Evolutionary conservation across 148 eudicot species (phyloP).

Genomic region (Limonium bicolor): DNA sequence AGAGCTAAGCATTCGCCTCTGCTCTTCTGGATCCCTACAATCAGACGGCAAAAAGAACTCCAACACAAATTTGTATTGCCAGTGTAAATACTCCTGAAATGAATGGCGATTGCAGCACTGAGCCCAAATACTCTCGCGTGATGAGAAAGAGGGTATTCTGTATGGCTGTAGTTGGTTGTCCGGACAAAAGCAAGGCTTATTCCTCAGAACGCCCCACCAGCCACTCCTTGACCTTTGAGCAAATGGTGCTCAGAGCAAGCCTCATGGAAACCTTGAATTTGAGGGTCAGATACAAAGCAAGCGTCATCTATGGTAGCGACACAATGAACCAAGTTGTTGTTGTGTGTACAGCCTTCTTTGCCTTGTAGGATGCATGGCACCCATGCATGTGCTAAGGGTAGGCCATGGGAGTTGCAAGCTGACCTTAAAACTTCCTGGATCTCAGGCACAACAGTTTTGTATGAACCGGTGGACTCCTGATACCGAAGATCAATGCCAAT

Average conservation of each 20-base stretch:
- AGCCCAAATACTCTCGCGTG: conserved; percentile 72
- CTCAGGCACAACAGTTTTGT: conserved; percentile 61
- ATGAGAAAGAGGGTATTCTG: conserved; percentile 86
- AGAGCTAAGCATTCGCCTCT: conserved; percentile 44
- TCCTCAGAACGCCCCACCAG: conserved; percentile 64
- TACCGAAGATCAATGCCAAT: background rate
- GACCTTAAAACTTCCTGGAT: conserved; percentile 51
- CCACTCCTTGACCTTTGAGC: conserved; percentile 70
- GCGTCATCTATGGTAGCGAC: conserved; percentile 67
- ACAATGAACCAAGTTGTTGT: conserved; percentile 44
- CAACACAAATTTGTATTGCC: conserved; percentile 57
- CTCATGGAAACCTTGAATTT: conserved; percentile 44
- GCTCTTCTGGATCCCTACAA: conserved; percentile 42
- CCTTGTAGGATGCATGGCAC: conserved; percentile 70
- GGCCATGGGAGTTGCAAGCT: conserved; percentile 42
- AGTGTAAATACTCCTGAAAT: conserved; percentile 49
- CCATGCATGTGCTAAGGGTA: conserved; percentile 91
- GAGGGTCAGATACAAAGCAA: conserved; percentile 43
- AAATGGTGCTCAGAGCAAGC: conserved; percentile 89
- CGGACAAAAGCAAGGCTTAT: conserved; percentile 58
- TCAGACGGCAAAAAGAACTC: conserved; percentile 72
- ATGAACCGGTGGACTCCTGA: conserved; percentile 39
- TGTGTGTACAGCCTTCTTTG: conserved; percentile 58
- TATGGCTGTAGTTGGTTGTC: conserved; percentile 46
- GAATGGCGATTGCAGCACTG: conserved; percentile 73